Evolutionary conservation across 768 basidiomycete species (phyloP).

Genomic region (Leccinum disarticulatum): DNA sequence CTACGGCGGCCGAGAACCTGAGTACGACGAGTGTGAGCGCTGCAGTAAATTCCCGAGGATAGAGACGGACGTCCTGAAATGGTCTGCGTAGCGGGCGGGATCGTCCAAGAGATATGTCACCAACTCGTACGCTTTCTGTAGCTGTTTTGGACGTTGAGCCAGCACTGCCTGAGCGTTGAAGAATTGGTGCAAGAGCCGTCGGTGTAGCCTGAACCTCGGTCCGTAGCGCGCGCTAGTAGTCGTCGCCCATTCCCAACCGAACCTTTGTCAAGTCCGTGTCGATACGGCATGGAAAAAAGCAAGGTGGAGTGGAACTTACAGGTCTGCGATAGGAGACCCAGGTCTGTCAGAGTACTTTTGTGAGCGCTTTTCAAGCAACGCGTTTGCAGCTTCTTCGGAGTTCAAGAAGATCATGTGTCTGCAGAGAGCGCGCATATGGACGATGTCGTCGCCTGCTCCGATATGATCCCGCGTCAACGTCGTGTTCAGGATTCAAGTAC

Average conservation of each 20-base stretch:
- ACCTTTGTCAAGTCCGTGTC: slow-evolving; percentile 5
- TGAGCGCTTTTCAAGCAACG: slow-evolving; percentile 53
- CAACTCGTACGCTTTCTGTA: slow-evolving; percentile 14
- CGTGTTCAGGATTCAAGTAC: neutral
- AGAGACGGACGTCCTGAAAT: slow-evolving; percentile 14
- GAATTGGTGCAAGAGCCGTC: slow-evolving; percentile 20
- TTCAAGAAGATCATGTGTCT: slow-evolving; percentile 52
- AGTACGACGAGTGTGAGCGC: neutral
- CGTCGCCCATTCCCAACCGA: slow-evolving; percentile 19
- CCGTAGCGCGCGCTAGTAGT: slow-evolving; percentile 20
- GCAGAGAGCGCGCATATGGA: slow-evolving; percentile 33
- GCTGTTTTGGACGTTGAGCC: slow-evolving; percentile 16
- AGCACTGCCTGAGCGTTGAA: slow-evolving; percentile 15
- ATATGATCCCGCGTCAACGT: neutral
- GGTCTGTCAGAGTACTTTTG: slow-evolving; percentile 45
- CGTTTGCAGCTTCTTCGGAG: slow-evolving; percentile 43
- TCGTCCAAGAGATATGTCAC: slow-evolving; percentile 7
- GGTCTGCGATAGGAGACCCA: neutral
- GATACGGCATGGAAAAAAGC: neutral
- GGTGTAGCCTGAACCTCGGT: slow-evolving; percentile 21
- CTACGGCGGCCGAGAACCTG: neutral
- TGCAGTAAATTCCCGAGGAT: neutral
- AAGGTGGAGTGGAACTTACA: slow-evolving; percentile 6
- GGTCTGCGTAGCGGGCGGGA: slow-evolving; percentile 4
- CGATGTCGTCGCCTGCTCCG: neutral